Evolutionary conservation across 2,329 filamentous ascomycete genomes (phyloP), one percentile per base, ranked within the genome.

Genomic region (Acrocalymma vagum): DNA sequence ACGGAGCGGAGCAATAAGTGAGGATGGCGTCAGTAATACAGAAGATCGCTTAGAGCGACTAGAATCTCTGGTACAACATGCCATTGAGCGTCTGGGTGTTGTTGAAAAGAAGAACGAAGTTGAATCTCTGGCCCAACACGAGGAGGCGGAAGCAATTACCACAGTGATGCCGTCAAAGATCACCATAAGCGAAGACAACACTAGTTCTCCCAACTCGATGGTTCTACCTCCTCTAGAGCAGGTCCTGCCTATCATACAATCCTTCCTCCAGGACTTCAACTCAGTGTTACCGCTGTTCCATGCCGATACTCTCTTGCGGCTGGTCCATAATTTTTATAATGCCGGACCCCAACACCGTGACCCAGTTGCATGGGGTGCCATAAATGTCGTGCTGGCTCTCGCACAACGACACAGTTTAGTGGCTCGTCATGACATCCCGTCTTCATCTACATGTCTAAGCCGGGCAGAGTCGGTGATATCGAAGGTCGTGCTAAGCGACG

Each of bases 321-420:
- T 45, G 21, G 40, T 60, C 25, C 44, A 56, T 37, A 31, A 55
- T 28, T 58, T 40, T 38, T 60, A 58, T 41, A 41, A 27, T 13
- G 16, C 39, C 29, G 13, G 36, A 39, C 38, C 33, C 16, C 16
- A 17, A 42, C 52, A 49, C 36, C 55, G 53, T 43, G 47, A 62
- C 32, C 52, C 45, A 26, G 49, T 53, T 35, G 50, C 40, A 34
- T 65, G 60, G 60, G 59, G 60, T 33, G 60, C 61, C 14, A 63
- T 65, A 16, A 61, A 65, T 38, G 50, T 63, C 18, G 60, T 64
- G 10, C 42, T 65, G 10, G 62, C 58, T 25, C 55, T 64, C 25
- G 54, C 62, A 37, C 36, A 54, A 29, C 52, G 52, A 13, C 34
- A 47, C 26, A 41, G 43, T 33, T 29, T 40, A 26, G 40, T 39